Conservation (phyloP, 2,329 filamentous ascomycete genomes). For the Calonectria multiphialidica region DNA sequence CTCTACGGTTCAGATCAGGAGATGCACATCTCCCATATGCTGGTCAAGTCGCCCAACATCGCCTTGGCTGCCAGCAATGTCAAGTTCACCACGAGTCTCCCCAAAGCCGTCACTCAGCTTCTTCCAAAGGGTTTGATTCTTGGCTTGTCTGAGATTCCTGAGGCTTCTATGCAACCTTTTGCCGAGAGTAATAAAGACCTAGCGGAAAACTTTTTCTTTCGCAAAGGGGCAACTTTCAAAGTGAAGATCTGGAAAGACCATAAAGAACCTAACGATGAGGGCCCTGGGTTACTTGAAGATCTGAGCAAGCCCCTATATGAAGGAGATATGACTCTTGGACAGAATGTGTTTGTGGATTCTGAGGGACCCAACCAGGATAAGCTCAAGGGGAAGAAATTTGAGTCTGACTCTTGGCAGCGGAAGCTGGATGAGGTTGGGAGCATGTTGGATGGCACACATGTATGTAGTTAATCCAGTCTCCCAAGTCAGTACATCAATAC, state of each 20-base stretch:
- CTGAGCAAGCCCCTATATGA: constrained; percentile 15
- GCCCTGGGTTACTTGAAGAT: constrained; percentile 16
- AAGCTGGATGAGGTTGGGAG: constrained; percentile 38
- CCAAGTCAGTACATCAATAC: too few species aligned
- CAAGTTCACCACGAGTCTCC: constrained; percentile 25
- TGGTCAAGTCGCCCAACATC: constrained; percentile 56
- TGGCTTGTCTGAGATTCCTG: constrained; percentile 46
- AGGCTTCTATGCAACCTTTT: constrained; percentile 54
- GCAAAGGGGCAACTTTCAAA: background rate
- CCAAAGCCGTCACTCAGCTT: constrained; percentile 30
- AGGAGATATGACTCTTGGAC: constrained; percentile 19
- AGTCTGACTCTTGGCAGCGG: constrained; percentile 33
- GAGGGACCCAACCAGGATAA: constrained; percentile 38
- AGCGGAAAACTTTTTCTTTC: constrained; percentile 31
- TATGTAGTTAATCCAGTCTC: too few species aligned
- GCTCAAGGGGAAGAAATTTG: constrained; percentile 24
- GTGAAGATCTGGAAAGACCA: constrained; percentile 31
- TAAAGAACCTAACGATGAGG: background rate
- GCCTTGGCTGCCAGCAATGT: constrained; percentile 45
- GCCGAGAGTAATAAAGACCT: constrained; percentile 32
- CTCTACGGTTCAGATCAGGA: constrained; percentile 54
- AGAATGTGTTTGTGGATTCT: constrained; percentile 37
- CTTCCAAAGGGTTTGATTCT: constrained; percentile 42
- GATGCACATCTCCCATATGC: constrained; percentile 57
- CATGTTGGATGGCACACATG: constrained; percentile 33